A percentile compares a stretch with the other conserved stretches of the same genome.
Conservation (phyloP, 192 early-diverging fungal species). For the Podila epigama region DNA sequence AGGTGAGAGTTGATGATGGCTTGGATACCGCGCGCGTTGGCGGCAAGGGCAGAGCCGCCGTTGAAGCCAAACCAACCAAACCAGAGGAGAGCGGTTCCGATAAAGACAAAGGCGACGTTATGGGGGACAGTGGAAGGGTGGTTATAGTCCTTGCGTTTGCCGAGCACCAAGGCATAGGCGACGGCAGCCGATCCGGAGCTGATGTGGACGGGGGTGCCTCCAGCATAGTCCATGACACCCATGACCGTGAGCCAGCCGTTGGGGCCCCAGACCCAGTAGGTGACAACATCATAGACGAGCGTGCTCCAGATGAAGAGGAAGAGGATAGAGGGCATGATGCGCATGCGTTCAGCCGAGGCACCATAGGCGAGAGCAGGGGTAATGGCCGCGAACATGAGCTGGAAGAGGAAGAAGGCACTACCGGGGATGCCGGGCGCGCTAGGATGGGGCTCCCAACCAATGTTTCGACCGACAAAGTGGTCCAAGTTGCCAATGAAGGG, state of each 20-base stretch:
- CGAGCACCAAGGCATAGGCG: conserved; percentile 83
- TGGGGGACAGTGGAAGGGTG: conserved; percentile 79
- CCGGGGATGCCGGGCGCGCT: conserved; percentile 69
- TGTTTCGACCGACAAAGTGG: conserved; percentile 66
- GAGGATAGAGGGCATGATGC: conserved; percentile 67
- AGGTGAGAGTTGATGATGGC: conserved; percentile 80
- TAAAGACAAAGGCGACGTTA: conserved; percentile 83
- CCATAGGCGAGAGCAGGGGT: conserved; percentile 77
- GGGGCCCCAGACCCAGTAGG: conserved; percentile 84
- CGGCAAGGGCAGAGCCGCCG: conserved; percentile 77
- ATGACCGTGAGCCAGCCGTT: conserved; percentile 80
- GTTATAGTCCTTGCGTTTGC: conserved; percentile 77
- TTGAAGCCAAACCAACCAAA: conserved; percentile 96
- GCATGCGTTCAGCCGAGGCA: conserved; percentile 77
- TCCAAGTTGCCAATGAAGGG: conserved; percentile 76
- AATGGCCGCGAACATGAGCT: conserved; percentile 83
- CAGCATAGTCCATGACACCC: conserved; percentile 88
- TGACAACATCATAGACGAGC: conserved; percentile 75
- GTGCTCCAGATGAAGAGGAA: conserved; percentile 76
- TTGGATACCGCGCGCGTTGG: conserved; percentile 75
- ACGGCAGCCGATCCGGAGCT: conserved; percentile 83
- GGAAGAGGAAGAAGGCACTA: conserved; percentile 72
- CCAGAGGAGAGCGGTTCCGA: conserved; percentile 85
- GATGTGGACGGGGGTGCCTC: conserved; percentile 87
- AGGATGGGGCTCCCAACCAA: conserved; percentile 61